Evolutionary conservation across 1,139 yeast genomes (phyloP), one percentile per base, ranked within the genome.

Genomic region (Yamadazyma friedrichii): DNA sequence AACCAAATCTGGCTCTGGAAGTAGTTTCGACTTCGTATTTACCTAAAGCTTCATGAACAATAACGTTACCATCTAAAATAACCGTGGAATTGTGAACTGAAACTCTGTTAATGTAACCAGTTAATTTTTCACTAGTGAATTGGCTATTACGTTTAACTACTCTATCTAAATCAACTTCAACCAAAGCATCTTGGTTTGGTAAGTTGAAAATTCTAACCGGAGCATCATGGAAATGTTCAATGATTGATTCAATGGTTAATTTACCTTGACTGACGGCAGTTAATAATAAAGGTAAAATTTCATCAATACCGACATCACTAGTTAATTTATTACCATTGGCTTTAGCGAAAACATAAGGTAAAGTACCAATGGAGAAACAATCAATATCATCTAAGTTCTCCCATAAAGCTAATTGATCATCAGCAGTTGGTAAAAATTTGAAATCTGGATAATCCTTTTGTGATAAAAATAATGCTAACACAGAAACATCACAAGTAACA

Each of bases 401-500:
- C 98, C 98, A 91, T 55, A 93, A 76, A 44, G 84, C 88, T 29
- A 71, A 74, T 67, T 87, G 95, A 58, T 88, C 96, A 51, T 78
- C 84, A 61, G 76, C 74, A 30, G 93, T 74, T 51, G 97, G 97
- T 61, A 91, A 72, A 74, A 82, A 82, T 25, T 66, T 60, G 51
- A 87, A 82, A 53, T 80, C 78, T 59, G 78, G 79, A 27, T 43
- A 39, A 33, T 88, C 91, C 33, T 78, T 80, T 62, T 79, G 85
- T 37, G 88, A 75, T 49, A 86, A 69, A 71, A 88, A 89, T 61
- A 91, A 74, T 4, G 95, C 73, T 61, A 82, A 84, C 39, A 93
- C 82, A 20, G 93, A 74, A 48, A 88, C 95, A 64, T 93, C 98
- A 65, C 95, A 88, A 33, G 98, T 88, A 34, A 93, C 96, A 51